Percentiles rank a stretch among this genome's conserved stretches.
These are phyloP conservation scores for Pichia sp. DNA, from an alignment of 1,139 yeast species.

Conservation along the genomic window DNA sequence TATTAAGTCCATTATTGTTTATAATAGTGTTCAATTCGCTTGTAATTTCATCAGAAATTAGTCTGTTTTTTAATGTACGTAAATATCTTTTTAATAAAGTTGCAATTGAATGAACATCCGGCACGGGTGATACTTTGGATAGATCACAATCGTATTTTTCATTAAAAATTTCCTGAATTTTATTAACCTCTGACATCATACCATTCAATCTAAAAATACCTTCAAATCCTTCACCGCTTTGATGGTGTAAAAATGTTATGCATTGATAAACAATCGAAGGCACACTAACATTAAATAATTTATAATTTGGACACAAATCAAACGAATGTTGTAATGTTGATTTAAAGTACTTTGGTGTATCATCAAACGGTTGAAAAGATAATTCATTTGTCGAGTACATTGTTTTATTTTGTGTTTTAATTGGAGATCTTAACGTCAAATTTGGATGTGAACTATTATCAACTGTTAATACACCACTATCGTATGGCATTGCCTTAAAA, in stretches of 20 bases:
- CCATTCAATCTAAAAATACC: conserved; percentile 92
- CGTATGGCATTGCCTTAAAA: conserved; percentile 30
- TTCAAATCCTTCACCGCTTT: conserved; percentile 76
- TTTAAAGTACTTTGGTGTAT: conserved; percentile 44
- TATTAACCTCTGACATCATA: conserved; percentile 70
- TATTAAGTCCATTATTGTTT: conserved; percentile 12
- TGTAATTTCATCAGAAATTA: conserved; percentile 26
- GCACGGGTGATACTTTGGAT: conserved; percentile 19
- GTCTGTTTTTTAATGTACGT: conserved; percentile 26
- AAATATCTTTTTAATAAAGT: conserved; percentile 30
- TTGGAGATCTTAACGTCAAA: conserved; percentile 7
- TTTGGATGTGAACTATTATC: conserved; percentile 8
- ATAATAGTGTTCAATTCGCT: conserved; percentile 22
- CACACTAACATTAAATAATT: conserved; percentile 32
- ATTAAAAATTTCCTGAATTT: conserved; percentile 59
- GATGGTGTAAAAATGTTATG: conserved; percentile 56
- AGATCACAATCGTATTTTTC: conserved; percentile 63
- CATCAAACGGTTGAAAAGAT: conserved; percentile 24
- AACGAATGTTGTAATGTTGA: conserved; percentile 51
- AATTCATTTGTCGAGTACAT: conserved; percentile 1
- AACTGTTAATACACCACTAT: conserved; percentile 15
- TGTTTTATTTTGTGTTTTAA: not conserved
- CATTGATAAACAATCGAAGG: conserved; percentile 81
- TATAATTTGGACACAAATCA: conserved; percentile 38
- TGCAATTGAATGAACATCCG: conserved; percentile 32